Evolutionary conservation across 2,329 filamentous ascomycete species (phyloP), one percentile per base, ranked within the genome.

Genomic region (Xylaria sp.): DNA sequence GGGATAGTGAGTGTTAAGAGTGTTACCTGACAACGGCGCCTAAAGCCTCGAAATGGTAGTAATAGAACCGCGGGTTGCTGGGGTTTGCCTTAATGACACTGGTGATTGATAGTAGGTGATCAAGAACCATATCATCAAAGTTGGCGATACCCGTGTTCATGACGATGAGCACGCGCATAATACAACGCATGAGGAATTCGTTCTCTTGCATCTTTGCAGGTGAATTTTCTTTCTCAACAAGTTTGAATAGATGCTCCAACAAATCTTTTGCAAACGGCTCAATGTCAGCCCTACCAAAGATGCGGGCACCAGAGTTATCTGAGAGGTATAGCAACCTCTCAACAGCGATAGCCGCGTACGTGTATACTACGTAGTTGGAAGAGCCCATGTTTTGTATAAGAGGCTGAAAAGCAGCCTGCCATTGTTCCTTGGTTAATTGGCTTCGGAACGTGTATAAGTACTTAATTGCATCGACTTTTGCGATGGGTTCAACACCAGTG

Each of bases 401-500:
- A 21, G 97, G 90, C 13, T 93, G 92, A 77, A 99, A 93, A 1
- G 94, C 94, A 66, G 91, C 90, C 75, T 92, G 92, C 94, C 96
- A 98, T 79, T 98, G 93, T 40, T 94, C 91, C 79, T 93, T 93
- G 21, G 93, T 95, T 69, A 99, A 87, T 78, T 98, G 94, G 79
- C 94, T 97, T 76, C 96, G 92, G 89, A 99, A 99, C 53, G 92
- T 93, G 84, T 99, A 97, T 47, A 99, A 87, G 79, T 94, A 99
- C 81, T 98, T 99, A 85, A 99, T 97, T 21, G 95, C 95, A 80
- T 98, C 96, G 18, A 99, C 95, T 83, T 97, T 97, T 74, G 97
- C 86, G 69, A 99, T 94, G 9, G 94, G 92, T 75, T 97, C 88
- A 0, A 92, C 88, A 2, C 86, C 87, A 35, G 87, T 84, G 40